These are phyloP conservation scores for Capsella bursapastoris DNA, from an alignment of 345 rosid species.

Conservation along the genomic window DNA sequence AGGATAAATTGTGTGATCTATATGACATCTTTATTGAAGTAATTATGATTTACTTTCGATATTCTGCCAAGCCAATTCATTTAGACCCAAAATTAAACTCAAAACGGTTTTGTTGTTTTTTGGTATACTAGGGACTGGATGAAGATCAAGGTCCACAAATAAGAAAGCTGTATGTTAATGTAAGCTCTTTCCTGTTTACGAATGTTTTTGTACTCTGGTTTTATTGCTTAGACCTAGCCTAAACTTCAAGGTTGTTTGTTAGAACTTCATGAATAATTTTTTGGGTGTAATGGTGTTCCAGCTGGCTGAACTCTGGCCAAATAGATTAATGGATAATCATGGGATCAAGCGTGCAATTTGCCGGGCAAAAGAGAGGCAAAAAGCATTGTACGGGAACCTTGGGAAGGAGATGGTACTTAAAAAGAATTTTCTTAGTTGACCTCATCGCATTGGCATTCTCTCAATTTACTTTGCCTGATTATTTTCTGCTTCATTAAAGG, in stretches of 20 bases:
- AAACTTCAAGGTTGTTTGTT: slow-evolving; percentile 3
- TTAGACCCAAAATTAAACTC: slow-evolving; percentile 6
- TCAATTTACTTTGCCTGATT: not conserved
- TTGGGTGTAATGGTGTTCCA: slow-evolving; percentile 38
- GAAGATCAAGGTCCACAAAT: slow-evolving; percentile 87
- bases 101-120: slow-evolving; percentile 24
- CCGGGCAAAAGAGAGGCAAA: slow-evolving; percentile 57
- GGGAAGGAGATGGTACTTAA: slow-evolving; percentile 34
- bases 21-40: slow-evolving; percentile 94
- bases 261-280: not conserved
- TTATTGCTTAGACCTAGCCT: not conserved
- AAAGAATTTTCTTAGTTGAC: not conserved
- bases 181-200: slow-evolving; percentile 21
- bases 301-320: slow-evolving; percentile 66
- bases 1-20: slow-evolving; percentile 92
- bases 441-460: not conserved
- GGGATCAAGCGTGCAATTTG: slow-evolving; percentile 58
- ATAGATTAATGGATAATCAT: slow-evolving; percentile 54
- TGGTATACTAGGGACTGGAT: slow-evolving; percentile 55
- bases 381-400: slow-evolving; percentile 37
- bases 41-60: slow-evolving; percentile 31
- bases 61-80: slow-evolving; percentile 3
- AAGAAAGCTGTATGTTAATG: slow-evolving; percentile 84
- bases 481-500: slow-evolving; percentile 20
- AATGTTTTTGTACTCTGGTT: not conserved